Conservation (phyloP, 441 rosid species). For the Adansonia rubrostipa region DNA sequence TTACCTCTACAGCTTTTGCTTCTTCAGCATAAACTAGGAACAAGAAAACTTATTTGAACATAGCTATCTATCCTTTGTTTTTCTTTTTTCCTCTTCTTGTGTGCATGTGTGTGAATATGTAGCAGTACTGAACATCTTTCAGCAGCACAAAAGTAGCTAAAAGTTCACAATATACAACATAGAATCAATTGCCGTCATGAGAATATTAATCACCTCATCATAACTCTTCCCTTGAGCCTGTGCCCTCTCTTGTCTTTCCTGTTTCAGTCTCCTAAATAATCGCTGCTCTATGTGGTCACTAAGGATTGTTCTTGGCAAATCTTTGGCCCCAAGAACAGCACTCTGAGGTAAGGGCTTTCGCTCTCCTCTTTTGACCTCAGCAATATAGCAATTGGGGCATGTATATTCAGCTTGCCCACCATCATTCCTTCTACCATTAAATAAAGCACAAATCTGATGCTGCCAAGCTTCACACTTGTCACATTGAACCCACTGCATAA, state of each 20-base stretch:
- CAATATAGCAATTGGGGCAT: constrained; percentile 95
- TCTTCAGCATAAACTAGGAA: constrained; percentile 16
- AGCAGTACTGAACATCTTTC: not conserved
- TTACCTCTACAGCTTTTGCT: constrained; percentile 13
- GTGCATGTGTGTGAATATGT: not conserved
- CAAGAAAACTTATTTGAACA: not conserved
- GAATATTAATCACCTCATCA: constrained; percentile 78
- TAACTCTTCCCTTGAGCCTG: constrained; percentile 77
- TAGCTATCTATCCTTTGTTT: not conserved
- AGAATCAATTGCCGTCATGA: constrained; percentile 15
- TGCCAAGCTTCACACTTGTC: constrained; percentile 99
- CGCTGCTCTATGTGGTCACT: constrained; percentile 99
- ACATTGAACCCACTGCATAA: constrained; percentile 99
- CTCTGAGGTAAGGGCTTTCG: constrained; percentile 94
- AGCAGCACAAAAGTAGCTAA: not conserved
- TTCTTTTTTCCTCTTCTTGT: not conserved
- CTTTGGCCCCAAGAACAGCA: constrained; percentile 99
- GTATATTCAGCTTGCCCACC: constrained; percentile 99
- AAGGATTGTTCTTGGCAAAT: constrained; percentile 89
- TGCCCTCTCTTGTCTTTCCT: constrained; percentile 94
- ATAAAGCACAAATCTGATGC: constrained; percentile 98
- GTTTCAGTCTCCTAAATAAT: constrained; percentile 73
- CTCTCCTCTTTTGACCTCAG: constrained; percentile 89
- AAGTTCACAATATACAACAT: constrained; percentile 15
- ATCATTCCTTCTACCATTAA: constrained; percentile 98